Evolutionary conservation across 306 rosid genomes (phyloP).

Genomic region (Macrotyloma uniflorum): DNA sequence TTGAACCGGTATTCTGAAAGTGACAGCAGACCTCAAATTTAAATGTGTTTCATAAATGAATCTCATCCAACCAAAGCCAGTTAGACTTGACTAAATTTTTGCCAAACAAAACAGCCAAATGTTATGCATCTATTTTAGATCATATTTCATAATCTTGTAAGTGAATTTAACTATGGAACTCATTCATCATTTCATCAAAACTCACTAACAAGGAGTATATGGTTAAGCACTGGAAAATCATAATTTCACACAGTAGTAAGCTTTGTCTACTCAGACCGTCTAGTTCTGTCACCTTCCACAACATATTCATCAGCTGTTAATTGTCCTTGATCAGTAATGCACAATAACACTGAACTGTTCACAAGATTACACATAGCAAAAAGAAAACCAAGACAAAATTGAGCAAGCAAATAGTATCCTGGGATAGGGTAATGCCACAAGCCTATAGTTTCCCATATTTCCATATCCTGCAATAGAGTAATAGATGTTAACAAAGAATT

Average conservation of each 20-base stretch:
- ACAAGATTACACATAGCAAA: conserved; percentile 87
- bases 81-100: neutral
- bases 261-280: conserved; percentile 31
- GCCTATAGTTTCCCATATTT: conserved; percentile 94
- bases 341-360: conserved; percentile 73
- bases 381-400: conserved; percentile 85
- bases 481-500: conserved; percentile 22
- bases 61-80: neutral
- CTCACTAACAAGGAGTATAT: conserved; percentile 16
- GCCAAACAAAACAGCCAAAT: conserved; percentile 25
- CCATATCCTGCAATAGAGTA: conserved; percentile 69
- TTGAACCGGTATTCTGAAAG: conserved; percentile 34
- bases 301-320: conserved; percentile 55
- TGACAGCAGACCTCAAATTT: conserved; percentile 17
- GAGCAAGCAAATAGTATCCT: conserved; percentile 90
- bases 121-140: conserved; percentile 17
- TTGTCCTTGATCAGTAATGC: conserved; percentile 64
- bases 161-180: conserved; percentile 19
- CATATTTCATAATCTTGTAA: conserved; percentile 5
- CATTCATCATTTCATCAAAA: conserved; percentile 18
- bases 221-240: conserved; percentile 37
- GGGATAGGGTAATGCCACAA: conserved; percentile 93
- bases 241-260: conserved; percentile 17
- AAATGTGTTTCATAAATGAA: conserved; percentile 20
- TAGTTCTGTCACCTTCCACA: conserved; percentile 60